A percentile compares a stretch with the other conserved stretches of the same genome.
Conservation (phyloP, 1,139 yeast species). For the Yamadazyma dushanensis region DNA sequence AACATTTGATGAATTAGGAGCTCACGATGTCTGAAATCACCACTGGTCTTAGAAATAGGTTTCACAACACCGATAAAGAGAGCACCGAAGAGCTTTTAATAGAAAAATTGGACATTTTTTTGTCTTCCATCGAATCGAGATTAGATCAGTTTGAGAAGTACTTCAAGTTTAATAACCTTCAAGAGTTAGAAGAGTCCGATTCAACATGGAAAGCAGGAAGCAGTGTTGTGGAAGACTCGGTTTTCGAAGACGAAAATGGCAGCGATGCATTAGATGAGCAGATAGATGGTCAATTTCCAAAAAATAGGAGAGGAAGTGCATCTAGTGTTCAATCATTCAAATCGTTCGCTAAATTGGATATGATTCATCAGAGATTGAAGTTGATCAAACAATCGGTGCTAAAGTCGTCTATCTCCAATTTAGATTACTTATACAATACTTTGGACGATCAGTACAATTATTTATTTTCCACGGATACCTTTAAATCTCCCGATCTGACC, state of each 20-base stretch:
- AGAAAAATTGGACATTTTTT: constrained; percentile 51
- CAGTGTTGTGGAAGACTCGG: constrained; percentile 8
- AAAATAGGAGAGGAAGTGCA: constrained; percentile 24
- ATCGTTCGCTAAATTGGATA: constrained; percentile 38
- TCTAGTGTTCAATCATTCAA: constrained; percentile 33
- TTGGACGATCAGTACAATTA: constrained; percentile 58
- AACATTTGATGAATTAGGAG: no score
- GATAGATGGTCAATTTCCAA: background rate
- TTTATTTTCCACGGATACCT: constrained; percentile 28
- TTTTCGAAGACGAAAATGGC: background rate
- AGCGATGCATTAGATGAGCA: background rate
- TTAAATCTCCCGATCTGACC: constrained; percentile 12
- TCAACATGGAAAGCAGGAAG: constrained; percentile 18
- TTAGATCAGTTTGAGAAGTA: constrained; percentile 53
- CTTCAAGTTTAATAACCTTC: constrained; percentile 31
- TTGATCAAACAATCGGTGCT: constrained; percentile 44
- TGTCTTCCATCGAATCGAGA: constrained; percentile 54
- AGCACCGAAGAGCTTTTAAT: constrained; percentile 50
- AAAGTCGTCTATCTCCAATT: constrained; percentile 42
- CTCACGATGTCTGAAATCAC: constrained; percentile 16
- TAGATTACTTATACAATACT: constrained; percentile 49
- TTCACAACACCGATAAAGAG: constrained; percentile 7
- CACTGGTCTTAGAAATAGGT: constrained; percentile 17
- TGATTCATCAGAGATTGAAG: constrained; percentile 44
- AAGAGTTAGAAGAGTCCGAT: constrained; percentile 14